Evolutionary conservation across 208 protist genomes (phyloP).

Genomic region (Trypanosoma caninum): DNA sequence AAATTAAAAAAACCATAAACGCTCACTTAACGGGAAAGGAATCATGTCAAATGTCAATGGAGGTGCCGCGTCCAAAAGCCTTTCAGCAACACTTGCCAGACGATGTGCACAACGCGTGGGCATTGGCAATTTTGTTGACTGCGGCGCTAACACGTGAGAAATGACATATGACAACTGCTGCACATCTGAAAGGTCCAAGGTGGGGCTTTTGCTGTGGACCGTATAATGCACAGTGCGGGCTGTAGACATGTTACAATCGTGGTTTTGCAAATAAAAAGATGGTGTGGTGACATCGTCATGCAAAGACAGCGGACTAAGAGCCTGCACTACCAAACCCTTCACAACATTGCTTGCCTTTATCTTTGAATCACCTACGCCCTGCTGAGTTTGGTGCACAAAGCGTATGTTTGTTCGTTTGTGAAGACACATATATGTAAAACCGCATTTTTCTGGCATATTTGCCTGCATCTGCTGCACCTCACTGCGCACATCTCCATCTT

Average conservation of each 20-base stretch:
- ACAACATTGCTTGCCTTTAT: slow-evolving; percentile 48
- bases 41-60: slow-evolving; percentile 70
- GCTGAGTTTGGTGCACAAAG: slow-evolving; percentile 48
- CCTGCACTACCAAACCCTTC: slow-evolving; percentile 71
- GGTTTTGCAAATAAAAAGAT: slow-evolving; percentile 86
- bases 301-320: slow-evolving; percentile 51
- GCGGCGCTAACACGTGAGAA: slow-evolving; percentile 59
- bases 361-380: background rate
- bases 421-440: slow-evolving; percentile 88
- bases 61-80: slow-evolving; percentile 73
- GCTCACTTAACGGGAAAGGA: slow-evolving; percentile 53
- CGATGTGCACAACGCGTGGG: slow-evolving; percentile 81
- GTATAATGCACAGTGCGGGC: slow-evolving; percentile 83
- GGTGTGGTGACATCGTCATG: slow-evolving; percentile 32
- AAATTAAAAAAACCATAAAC: slow-evolving; percentile 81
- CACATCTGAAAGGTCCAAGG: slow-evolving; percentile 64
- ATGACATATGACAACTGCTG: slow-evolving; percentile 78
- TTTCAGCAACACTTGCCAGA: slow-evolving; percentile 68
- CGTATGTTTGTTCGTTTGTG: slow-evolving; percentile 90
- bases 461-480: slow-evolving; percentile 61
- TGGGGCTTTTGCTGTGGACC: slow-evolving; percentile 67
- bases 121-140: slow-evolving; percentile 91
- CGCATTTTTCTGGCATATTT: slow-evolving; percentile 47
- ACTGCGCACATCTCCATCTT: slow-evolving; percentile 86
- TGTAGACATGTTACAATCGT: slow-evolving; percentile 86